These are phyloP conservation scores for Albizia julibrissin DNA, from an alignment of 306 rosid genomes.

Conservation along the genomic window DNA sequence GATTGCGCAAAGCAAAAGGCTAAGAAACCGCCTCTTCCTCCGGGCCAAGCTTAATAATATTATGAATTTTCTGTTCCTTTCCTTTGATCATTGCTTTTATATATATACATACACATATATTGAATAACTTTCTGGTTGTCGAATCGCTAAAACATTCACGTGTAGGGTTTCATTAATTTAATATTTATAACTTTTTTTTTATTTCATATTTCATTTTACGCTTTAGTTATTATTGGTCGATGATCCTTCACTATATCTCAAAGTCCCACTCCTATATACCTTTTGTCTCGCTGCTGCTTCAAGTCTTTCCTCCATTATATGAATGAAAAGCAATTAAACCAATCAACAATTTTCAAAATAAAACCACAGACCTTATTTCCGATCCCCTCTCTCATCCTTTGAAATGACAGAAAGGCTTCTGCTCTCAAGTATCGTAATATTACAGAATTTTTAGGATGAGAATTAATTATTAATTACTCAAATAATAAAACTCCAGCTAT, in stretches of 20 bases:
- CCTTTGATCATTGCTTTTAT: background rate
- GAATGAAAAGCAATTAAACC: background rate
- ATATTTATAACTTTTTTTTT: background rate
- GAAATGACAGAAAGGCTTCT: background rate
- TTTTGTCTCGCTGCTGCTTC: background rate
- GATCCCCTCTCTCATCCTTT: background rate
- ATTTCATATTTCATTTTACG: background rate
- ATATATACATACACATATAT: too few species aligned
- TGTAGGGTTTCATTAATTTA: background rate
- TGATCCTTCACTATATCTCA: background rate
- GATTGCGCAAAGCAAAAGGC: slow-evolving; percentile 18
- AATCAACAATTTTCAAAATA: background rate
- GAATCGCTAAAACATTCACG: background rate
- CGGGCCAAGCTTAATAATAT: background rate
- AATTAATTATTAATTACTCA: background rate
- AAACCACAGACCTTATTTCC: background rate
- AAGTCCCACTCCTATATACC: background rate
- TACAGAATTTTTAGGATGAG: background rate
- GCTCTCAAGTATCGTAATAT: background rate
- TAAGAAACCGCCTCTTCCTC: slow-evolving; percentile 18
- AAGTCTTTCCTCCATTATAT: background rate
- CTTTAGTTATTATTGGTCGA: background rate
- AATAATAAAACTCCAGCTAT: background rate
- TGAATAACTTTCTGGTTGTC: too few species aligned
- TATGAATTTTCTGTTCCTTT: background rate